Conservation (phyloP, 768 basidiomycete species). For the Brasilioporus rufonigricans region DNA sequence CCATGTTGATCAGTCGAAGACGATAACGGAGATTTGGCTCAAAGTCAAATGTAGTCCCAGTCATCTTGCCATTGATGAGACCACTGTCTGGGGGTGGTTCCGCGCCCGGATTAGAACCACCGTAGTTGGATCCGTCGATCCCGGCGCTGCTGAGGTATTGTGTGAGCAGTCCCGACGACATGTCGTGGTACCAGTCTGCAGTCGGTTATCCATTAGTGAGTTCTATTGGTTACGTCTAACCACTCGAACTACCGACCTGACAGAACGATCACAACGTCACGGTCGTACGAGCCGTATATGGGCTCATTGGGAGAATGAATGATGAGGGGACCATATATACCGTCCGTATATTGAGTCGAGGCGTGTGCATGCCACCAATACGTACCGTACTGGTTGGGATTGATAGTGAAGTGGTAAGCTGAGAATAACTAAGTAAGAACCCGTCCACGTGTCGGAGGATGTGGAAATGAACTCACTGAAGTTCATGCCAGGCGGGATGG, state of each 20-base stretch:
- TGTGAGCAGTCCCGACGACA: constrained; percentile 30
- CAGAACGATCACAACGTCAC: constrained; percentile 37
- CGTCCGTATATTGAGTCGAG: constrained; percentile 45
- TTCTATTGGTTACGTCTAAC: not conserved
- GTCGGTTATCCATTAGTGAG: not conserved
- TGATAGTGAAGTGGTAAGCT: constrained; percentile 41
- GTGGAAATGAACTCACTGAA: constrained; percentile 26
- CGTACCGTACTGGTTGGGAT: constrained; percentile 41
- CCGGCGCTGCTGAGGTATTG: constrained; percentile 30
- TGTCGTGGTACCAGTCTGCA: constrained; percentile 34
- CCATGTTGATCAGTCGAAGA: constrained; percentile 47
- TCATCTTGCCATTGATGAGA: constrained; percentile 34
- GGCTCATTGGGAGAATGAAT: constrained; percentile 40
- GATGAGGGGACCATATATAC: constrained; percentile 46
- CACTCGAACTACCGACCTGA: constrained; percentile 27
- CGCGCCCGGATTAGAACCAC: constrained; percentile 30
- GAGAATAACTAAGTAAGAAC: not conserved
- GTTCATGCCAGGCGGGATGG: constrained; percentile 49
- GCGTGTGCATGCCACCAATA: constrained; percentile 50
- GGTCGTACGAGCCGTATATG: constrained; percentile 35
- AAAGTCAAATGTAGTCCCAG: constrained; percentile 29
- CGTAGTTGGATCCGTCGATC: constrained; percentile 28
- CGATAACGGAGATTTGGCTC: constrained; percentile 40
- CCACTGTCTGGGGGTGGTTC: constrained; percentile 40
- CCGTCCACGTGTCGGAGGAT: not conserved